A percentile compares a stretch with the other conserved stretches of the same genome.
These are phyloP conservation scores for Aspergillus persii DNA, from an alignment of 2,329 filamentous ascomycete species.

Conservation along the genomic window DNA sequence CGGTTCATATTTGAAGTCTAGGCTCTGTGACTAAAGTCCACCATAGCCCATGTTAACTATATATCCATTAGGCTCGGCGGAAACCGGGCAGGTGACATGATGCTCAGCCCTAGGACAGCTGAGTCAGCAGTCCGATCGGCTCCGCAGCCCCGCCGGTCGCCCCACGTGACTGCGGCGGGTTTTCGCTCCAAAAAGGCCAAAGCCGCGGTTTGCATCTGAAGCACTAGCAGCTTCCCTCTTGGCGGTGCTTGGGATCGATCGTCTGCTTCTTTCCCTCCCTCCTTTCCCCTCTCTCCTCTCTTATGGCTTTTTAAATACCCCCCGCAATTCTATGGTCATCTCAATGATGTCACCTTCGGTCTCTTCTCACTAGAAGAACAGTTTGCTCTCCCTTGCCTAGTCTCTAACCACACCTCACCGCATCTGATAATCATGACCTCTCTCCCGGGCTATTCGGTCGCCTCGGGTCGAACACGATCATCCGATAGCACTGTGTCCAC, in stretches of 20 bases:
- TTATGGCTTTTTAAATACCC: background rate
- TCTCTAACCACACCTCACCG: background rate
- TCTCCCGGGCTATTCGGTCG: slow-evolving; percentile 29
- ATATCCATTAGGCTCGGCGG: too few species aligned
- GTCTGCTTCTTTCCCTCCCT: too few species aligned
- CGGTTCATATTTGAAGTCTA: background rate
- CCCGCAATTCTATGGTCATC: background rate
- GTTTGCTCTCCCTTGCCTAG: background rate
- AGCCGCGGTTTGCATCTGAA: slow-evolving; percentile 26
- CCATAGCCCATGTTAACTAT: too few species aligned
- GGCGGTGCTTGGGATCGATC: background rate
- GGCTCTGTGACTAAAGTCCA: too few species aligned
- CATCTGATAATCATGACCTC: slow-evolving; percentile 32
- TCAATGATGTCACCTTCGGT: background rate
- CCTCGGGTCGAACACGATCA: slow-evolving; percentile 24
- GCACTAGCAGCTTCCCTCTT: background rate
- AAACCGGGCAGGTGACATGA: too few species aligned
- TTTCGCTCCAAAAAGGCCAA: background rate
- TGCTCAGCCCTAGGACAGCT: background rate
- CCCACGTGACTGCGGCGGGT: background rate
- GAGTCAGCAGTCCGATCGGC: background rate
- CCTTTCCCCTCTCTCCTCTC: background rate
- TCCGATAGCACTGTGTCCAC: slow-evolving; percentile 24
- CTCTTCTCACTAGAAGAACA: background rate
- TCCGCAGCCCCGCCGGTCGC: background rate